These are phyloP conservation scores for Tylopilus rubrobrunneus DNA, from an alignment of 768 basidiomycete genomes.

Conservation along the genomic window DNA sequence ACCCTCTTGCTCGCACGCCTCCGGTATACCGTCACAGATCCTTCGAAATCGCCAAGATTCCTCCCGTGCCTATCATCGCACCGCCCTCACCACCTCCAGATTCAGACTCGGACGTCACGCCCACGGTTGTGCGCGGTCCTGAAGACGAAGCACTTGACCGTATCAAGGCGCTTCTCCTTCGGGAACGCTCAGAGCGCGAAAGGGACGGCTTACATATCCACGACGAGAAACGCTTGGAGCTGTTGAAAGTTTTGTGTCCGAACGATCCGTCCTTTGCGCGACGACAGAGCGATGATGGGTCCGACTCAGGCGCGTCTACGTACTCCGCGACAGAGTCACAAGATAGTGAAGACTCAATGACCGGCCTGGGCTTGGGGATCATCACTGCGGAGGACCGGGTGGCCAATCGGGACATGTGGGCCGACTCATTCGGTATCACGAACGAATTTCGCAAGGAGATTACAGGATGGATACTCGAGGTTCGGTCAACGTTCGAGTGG, in stretches of 20 bases:
- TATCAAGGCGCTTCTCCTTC: slow-evolving; percentile 36
- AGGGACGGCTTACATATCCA: slow-evolving; percentile 30
- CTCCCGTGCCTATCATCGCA: slow-evolving; percentile 49
- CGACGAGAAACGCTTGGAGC: slow-evolving; percentile 8
- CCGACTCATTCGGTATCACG: slow-evolving; percentile 30
- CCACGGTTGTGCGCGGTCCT: slow-evolving; percentile 21
- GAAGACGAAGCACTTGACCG: slow-evolving; percentile 45
- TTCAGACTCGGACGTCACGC: slow-evolving; percentile 9
- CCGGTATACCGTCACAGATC: slow-evolving; percentile 2
- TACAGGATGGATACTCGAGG: slow-evolving; percentile 47
- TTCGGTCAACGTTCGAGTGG: slow-evolving; percentile 9
- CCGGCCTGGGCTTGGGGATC: background rate
- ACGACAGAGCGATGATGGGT: slow-evolving; percentile 6
- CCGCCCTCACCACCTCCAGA: slow-evolving; percentile 36
- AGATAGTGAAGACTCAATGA: slow-evolving; percentile 9
- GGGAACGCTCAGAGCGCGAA: slow-evolving; percentile 37
- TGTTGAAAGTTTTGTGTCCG: background rate
- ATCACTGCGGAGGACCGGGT: background rate
- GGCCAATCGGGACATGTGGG: slow-evolving; percentile 12
- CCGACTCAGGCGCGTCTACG: slow-evolving; percentile 8
- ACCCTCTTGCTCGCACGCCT: slow-evolving; percentile 24
- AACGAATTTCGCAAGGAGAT: slow-evolving; percentile 32
- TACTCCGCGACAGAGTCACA: slow-evolving; percentile 17
- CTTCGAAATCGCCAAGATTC: slow-evolving; percentile 3
- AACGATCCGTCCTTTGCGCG: background rate